Evolutionary conservation across 371 early-diverging fungal species (phyloP).

Genomic region (Sporodiniella umbellata): DNA sequence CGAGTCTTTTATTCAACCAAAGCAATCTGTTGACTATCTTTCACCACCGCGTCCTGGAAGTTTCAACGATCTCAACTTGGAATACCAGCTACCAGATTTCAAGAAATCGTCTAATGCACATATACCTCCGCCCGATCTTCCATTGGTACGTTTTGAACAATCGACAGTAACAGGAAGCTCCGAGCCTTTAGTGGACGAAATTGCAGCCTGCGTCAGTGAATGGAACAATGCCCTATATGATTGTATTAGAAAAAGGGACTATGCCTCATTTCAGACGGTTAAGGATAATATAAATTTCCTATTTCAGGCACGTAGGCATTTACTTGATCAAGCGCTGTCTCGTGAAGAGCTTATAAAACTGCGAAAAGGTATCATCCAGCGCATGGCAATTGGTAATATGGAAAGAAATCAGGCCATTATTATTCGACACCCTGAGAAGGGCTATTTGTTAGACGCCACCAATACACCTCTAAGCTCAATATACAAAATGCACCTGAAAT

Average conservation of each 20-base stretch:
- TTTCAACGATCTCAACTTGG: conserved; percentile 15
- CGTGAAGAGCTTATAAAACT: conserved; percentile 56
- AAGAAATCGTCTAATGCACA: conserved; percentile 1
- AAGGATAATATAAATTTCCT: conserved; percentile 57
- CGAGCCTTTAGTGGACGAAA: conserved; percentile 71
- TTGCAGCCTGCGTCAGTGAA: conserved; percentile 63
- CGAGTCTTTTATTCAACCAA: conserved; percentile 21
- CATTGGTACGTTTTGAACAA: conserved; percentile 50
- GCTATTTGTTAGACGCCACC: conserved; percentile 55
- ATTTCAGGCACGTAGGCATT: conserved; percentile 63
- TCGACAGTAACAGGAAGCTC: conserved; percentile 53
- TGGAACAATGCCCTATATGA: conserved; percentile 58
- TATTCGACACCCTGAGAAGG: conserved; percentile 64
- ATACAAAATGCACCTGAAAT: conserved; percentile 57
- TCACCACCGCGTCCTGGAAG: conserved; percentile 16
- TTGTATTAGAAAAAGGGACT: conserved; percentile 53
- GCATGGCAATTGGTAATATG: conserved; percentile 56
- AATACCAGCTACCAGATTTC: background rate
- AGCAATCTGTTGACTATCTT: background rate
- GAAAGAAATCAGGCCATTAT: conserved; percentile 57
- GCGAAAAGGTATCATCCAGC: conserved; percentile 56
- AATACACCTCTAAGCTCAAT: conserved; percentile 57
- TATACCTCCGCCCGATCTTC: conserved; percentile 42
- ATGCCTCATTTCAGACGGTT: conserved; percentile 51
- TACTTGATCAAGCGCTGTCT: conserved; percentile 66